Evolutionary conservation across 2,329 filamentous ascomycete genomes (phyloP).

Genomic region (Pestalotiopsis sp.): DNA sequence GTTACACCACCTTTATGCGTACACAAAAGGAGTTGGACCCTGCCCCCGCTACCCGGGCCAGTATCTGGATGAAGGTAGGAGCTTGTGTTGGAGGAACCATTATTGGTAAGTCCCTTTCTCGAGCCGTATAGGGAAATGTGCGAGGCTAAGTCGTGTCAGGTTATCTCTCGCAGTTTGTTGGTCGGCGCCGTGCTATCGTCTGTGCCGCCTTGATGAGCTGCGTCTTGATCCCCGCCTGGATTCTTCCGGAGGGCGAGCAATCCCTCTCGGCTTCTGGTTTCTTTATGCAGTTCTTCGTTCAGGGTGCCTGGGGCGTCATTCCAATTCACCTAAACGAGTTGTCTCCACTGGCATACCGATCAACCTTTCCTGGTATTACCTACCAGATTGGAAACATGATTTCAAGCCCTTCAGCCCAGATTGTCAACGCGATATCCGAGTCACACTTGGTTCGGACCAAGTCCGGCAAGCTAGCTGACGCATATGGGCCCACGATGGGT

Average conservation of each 20-base stretch:
- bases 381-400: conserved; percentile 80
- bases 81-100: conserved; percentile 75
- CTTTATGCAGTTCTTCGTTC: conserved; percentile 70
- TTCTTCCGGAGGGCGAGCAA: conserved; percentile 62
- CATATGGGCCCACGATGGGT: conserved; percentile 76
- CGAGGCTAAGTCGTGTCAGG: conserved; percentile 30
- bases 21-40: conserved; percentile 71
- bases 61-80: conserved; percentile 80
- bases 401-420: conserved; percentile 72
- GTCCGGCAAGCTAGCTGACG: conserved; percentile 62
- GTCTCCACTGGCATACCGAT: conserved; percentile 70
- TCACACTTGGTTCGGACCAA: conserved; percentile 55
- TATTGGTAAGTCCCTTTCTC: conserved; percentile 43
- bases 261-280: conserved; percentile 67
- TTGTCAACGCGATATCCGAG: conserved; percentile 76
- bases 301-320: conserved; percentile 69
- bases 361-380: conserved; percentile 70
- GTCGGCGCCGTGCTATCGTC: conserved; percentile 71
- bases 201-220: conserved; percentile 61
- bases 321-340: conserved; percentile 77
- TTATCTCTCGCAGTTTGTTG: conserved; percentile 75
- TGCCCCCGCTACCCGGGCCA: conserved; percentile 67
- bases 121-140: too few relatives aligned
- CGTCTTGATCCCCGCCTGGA: conserved; percentile 70
- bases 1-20: conserved; percentile 80